These are phyloP conservation scores for Arabis hirsuta DNA, from an alignment of 345 rosid species.

Conservation along the genomic window DNA sequence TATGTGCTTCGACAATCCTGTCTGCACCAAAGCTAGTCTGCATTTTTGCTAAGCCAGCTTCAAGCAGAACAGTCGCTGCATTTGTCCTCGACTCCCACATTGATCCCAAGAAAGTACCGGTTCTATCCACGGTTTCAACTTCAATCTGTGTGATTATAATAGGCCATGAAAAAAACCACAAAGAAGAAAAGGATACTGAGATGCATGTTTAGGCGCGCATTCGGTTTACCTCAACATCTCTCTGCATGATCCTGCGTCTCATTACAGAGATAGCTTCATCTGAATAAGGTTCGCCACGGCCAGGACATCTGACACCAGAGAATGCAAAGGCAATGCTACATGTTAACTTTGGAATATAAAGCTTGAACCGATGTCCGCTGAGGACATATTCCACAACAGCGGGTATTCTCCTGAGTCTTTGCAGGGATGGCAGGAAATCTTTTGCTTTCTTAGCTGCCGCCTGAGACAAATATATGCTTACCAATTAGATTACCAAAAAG, in stretches of 20 bases:
- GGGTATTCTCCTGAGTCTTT: slow-evolving; percentile 67
- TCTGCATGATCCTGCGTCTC: slow-evolving; percentile 95
- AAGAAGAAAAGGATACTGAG: slow-evolving; percentile 14
- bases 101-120: slow-evolving; percentile 94
- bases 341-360: slow-evolving; percentile 86
- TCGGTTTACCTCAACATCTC: slow-evolving; percentile 86
- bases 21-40: slow-evolving; percentile 88
- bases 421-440: slow-evolving; percentile 87
- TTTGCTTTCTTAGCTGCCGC: slow-evolving; percentile 81
- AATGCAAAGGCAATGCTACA: slow-evolving; percentile 95
- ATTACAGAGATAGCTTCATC: slow-evolving; percentile 92
- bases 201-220: neutral
- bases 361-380: slow-evolving; percentile 97
- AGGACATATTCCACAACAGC: slow-evolving; percentile 97
- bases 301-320: slow-evolving; percentile 99
- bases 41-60: slow-evolving; percentile 93
- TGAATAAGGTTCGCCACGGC: slow-evolving; percentile 86
- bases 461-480: slow-evolving; percentile 49
- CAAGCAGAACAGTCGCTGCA: slow-evolving; percentile 74
- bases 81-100: slow-evolving; percentile 89
- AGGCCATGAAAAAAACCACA: slow-evolving; percentile 8
- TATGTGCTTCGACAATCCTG: slow-evolving; percentile 75
- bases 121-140: slow-evolving; percentile 94
- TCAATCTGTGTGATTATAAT: slow-evolving; percentile 60
- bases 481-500: slow-evolving; percentile 13